Percentiles rank a stretch among this genome's conserved stretches.
These are phyloP conservation scores for Aspergillus sp. DNA, from an alignment of 2,329 filamentous ascomycete genomes.

Conservation along the genomic window DNA sequence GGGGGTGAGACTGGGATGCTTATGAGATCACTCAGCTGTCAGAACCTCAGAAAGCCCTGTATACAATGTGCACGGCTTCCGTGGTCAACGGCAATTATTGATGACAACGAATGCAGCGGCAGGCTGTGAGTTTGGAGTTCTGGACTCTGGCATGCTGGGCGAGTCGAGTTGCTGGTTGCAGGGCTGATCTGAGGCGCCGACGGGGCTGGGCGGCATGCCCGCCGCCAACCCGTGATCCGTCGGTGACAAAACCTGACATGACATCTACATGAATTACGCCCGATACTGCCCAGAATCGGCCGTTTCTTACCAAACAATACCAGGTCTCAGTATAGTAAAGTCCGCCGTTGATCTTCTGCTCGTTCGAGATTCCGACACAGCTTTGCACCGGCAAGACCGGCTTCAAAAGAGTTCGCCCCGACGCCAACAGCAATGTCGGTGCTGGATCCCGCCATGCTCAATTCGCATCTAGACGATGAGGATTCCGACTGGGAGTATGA, in stretches of 20 bases:
- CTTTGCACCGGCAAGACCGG: not conserved
- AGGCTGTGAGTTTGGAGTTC: not conserved
- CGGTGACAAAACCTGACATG: not conserved
- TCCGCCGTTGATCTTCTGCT: not conserved
- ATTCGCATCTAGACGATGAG: slow-evolving; percentile 37
- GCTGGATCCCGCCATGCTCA: slow-evolving; percentile 26
- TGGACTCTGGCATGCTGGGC: not conserved
- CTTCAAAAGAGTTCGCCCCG: not conserved
- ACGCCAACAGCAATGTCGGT: slow-evolving; percentile 7
- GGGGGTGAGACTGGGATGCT: not conserved
- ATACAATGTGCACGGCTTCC: not conserved
- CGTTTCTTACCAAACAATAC: not conserved
- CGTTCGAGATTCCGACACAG: not conserved
- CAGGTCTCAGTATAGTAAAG: not conserved
- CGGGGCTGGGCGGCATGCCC: too few species aligned
- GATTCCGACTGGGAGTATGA: slow-evolving; percentile 62
- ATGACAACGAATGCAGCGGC: not conserved
- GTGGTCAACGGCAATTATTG: not conserved
- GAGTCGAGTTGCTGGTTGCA: not conserved
- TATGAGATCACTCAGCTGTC: not conserved
- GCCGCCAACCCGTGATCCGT: not conserved
- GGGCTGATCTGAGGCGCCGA: slow-evolving; percentile 6
- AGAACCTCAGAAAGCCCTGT: not conserved
- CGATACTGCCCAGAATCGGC: not conserved
- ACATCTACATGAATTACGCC: not conserved